Conservation (phyloP, 139 green algal genomes). For the Tetraselmis chui region DNA sequence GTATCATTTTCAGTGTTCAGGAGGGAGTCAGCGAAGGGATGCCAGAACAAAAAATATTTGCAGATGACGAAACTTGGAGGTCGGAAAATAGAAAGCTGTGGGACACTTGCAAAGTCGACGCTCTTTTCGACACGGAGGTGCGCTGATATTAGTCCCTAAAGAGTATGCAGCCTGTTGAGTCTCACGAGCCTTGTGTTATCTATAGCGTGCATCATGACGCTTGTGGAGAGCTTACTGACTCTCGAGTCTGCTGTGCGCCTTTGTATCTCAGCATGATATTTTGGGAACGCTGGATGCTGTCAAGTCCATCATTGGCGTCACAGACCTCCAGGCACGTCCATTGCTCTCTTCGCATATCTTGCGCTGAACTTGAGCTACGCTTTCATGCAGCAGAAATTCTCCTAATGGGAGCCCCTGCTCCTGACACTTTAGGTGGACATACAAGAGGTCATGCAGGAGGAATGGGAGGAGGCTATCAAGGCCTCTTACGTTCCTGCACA, state of each 20-base stretch:
- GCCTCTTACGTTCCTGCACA: background rate
- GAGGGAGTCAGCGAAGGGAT: slow-evolving; percentile 30
- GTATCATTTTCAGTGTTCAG: slow-evolving; percentile 27
- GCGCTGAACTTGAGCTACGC: too few species aligned
- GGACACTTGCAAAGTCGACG: slow-evolving; percentile 51
- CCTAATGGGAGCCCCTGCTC: background rate
- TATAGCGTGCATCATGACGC: too few species aligned
- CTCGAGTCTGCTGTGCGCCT: background rate
- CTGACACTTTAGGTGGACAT: background rate
- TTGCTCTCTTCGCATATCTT: background rate
- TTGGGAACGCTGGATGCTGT: background rate
- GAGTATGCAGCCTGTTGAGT: background rate
- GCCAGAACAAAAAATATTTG: slow-evolving; percentile 52
- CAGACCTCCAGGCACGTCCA: background rate
- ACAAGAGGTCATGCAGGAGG: background rate
- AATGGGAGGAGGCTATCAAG: background rate
- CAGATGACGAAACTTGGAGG: slow-evolving; percentile 12
- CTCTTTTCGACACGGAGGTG: slow-evolving; percentile 50
- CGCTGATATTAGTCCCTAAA: background rate
- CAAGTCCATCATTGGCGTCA: background rate
- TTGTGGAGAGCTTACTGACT: background rate
- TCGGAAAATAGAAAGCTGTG: slow-evolving; percentile 28
- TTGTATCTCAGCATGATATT: background rate
- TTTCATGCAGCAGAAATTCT: too few species aligned
- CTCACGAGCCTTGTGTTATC: too few species aligned